Evolutionary conservation across 2,329 filamentous ascomycete species (phyloP), one percentile per base, ranked within the genome.

Genomic region (Plenodomus tracheiphilus): DNA sequence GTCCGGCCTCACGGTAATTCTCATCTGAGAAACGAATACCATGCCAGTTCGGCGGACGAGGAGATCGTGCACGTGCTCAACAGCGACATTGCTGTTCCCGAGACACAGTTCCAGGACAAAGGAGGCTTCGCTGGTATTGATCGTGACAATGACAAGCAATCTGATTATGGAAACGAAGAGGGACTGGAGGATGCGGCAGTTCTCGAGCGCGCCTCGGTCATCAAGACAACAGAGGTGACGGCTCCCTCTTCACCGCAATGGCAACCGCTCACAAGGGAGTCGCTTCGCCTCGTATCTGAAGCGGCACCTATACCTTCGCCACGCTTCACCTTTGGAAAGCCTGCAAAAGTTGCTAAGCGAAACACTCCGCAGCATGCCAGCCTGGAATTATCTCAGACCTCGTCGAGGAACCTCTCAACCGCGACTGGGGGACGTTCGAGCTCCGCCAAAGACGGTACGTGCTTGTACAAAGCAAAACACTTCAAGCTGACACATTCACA

Each of bases 11-110:
- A 35, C 28, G 38, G 22, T 7, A 59, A 57, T 17, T 70, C 66
- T 10, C 47, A 42, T 17, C 59, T 69, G 18, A 54, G 62, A 16
- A 37, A 67, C 22, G 58, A 66, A 41, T 21, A 64, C 16, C 48
- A 25, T 17, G 41, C 21, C 5, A 54, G 58, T 0, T 58, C 51
- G 4, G 53, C 43, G 5, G 58, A 59, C 18, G 53, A 61, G 17
- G 56, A 62, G 13, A 20, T 25, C 3, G 28, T 60, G n/a, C 59
- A 63, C 35, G 52, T 56, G 17, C 58, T 53, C 8, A 36, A 60
- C 16, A 64, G 60, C 28, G 54, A 69, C 17, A 18, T 21, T 3
- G 20, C 48, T 3, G 39, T 62, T n/a, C 49, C 51, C 4, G 59
- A 65, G 28, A 65, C 60, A 7, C 65, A 66, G 34, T 34, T 47